phyloP scores from a whole-genome alignment of 2,329 filamentous ascomycete genomes.

The Hymenoscyphus fructigenus region DNA sequence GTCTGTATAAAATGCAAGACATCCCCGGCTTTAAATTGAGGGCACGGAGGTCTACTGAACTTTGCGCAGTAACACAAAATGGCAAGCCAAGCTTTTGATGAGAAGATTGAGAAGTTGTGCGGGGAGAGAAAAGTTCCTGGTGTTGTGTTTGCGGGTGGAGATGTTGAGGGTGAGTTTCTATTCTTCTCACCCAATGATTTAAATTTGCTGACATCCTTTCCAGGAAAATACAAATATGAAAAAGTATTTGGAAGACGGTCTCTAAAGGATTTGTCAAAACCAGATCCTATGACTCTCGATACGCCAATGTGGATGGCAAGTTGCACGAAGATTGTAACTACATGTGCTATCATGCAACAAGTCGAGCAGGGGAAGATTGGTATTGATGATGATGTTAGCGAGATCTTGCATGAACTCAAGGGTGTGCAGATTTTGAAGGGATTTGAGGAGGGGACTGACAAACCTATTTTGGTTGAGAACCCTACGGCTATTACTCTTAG shows the following conservation, averaged over 20 bases:
- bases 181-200: background rate
- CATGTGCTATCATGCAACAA: conserved; percentile 54
- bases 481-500: conserved; percentile 33
- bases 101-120: conserved; percentile 23
- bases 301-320: conserved; percentile 60
- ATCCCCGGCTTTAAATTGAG: background rate
- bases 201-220: background rate
- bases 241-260: conserved; percentile 39
- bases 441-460: conserved; percentile 24
- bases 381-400: conserved; percentile 46
- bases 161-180: conserved; percentile 21
- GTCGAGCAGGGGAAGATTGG: conserved; percentile 51
- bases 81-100: conserved; percentile 22
- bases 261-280: conserved; percentile 52
- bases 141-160: conserved; percentile 21
- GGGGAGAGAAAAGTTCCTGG: conserved; percentile 25
- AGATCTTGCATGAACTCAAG: conserved; percentile 30
- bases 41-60: background rate
- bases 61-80: conserved; percentile 12
- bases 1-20: too few species aligned
- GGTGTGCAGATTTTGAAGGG: conserved; percentile 30
- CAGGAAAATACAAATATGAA: conserved; percentile 40
- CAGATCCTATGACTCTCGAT: conserved; percentile 57
- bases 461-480: conserved; percentile 24
- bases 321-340: conserved; percentile 55